phyloP scores from a whole-genome alignment of 106 monocot genomes.

The Posidonia australis region DNA sequence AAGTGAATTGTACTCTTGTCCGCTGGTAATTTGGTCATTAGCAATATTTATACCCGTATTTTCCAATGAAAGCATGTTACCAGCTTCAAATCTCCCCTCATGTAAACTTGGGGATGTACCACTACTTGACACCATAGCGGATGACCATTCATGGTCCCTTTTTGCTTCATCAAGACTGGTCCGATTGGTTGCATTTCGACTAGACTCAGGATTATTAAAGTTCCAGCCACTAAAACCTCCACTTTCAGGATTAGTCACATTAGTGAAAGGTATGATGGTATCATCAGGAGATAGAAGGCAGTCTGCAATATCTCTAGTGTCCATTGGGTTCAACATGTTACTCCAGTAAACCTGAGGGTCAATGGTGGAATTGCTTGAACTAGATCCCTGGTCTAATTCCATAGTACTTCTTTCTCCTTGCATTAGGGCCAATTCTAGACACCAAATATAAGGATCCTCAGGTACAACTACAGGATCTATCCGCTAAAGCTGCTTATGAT shows the following conservation, averaged over 20 bases:
- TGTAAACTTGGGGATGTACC: slow-evolving; percentile 18
- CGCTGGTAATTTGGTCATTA: slow-evolving; percentile 22
- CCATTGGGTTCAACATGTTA: slow-evolving; percentile 22
- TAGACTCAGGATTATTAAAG: slow-evolving; percentile 12
- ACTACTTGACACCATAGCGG: slow-evolving; percentile 13
- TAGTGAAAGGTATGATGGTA: slow-evolving; percentile 5
- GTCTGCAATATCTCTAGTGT: slow-evolving; percentile 5
- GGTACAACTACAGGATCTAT: neutral
- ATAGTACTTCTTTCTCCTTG: slow-evolving; percentile 5
- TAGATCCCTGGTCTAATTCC: slow-evolving; percentile 8
- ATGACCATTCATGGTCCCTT: slow-evolving; percentile 11
- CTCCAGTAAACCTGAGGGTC: slow-evolving; percentile 26
- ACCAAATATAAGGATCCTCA: neutral
- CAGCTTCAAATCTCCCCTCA: slow-evolving; percentile 20
- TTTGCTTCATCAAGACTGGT: slow-evolving; percentile 19
- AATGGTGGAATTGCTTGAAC: slow-evolving; percentile 1
- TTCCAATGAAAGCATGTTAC: slow-evolving; percentile 17
- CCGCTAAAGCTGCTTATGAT: neutral
- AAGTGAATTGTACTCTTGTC: slow-evolving; percentile 12
- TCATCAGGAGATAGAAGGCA: slow-evolving; percentile 11
- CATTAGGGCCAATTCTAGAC: neutral
- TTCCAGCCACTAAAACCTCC: slow-evolving; percentile 9
- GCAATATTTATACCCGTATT: slow-evolving; percentile 32
- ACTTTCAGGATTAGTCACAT: slow-evolving; percentile 12
- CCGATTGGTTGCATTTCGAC: slow-evolving; percentile 12